Evolutionary conservation across 805 yeast genomes (phyloP), one percentile per base, ranked within the genome.

Genomic region (Ogataea kodamae): DNA sequence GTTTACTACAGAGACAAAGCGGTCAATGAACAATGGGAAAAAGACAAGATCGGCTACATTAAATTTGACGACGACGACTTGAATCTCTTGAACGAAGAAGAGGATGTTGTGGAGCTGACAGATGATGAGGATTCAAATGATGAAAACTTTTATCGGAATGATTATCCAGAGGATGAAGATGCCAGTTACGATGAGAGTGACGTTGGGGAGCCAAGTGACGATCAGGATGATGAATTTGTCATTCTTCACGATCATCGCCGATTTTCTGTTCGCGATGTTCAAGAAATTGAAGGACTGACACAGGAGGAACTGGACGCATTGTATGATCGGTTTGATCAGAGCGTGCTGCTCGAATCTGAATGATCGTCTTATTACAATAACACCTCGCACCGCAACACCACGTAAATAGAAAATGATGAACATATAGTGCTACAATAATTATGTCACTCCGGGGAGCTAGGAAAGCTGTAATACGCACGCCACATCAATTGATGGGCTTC

Each of bases 111-210:
- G 20, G 28, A 37, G 6, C 28, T 35, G 13, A 51, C 86, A 0
- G 92, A 82, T 45, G 87, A 84, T 49, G 90, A 83, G 42, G 94
- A 84, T 52, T 82, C 92, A 0, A 84, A 84, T 52, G 96, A 96
- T 13, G 98, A 90, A 61, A 87, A 84, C 35, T 89, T 79, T 52
- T 90, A 90, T 55, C 76, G 78, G 49, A 90, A 92, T 58, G 97
- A 90, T 52, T 90, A 90, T 52, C 97, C 97, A 0, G 95, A 87
- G 28, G 96, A 89, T 52, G 96, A 87, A 43, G 90, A 84, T 49
- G 87, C 77, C 7, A 78, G 58, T 9, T 59, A 59, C 18, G 68
- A 52, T 9, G 50, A 54, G 49, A 49, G 51, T 30, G 47, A 49
- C 3, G 19, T 45, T 5, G 46, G 35, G 8, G 64, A 55, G 25